phyloP scores from a whole-genome alignment of 352 stramenopile genomes.

The Phytopythium montanum region DNA sequence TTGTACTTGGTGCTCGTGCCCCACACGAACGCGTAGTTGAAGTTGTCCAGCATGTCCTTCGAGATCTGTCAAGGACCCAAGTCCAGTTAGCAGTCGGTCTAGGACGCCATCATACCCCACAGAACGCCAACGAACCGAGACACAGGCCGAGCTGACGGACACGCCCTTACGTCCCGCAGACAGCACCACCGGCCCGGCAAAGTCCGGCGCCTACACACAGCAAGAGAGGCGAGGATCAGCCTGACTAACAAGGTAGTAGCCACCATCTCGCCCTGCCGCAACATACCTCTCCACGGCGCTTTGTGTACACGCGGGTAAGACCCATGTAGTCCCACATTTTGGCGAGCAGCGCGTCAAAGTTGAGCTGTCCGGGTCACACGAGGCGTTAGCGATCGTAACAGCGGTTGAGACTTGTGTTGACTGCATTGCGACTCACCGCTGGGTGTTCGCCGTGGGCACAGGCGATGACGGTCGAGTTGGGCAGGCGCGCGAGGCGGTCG shows the following conservation, averaged over 20 bases:
- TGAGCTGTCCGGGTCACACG: conserved; percentile 70
- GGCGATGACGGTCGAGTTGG: conserved; percentile 96
- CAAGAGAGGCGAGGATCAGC: neutral
- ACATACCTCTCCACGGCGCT: conserved; percentile 75
- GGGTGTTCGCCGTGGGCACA: conserved; percentile 80
- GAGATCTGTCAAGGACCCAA: conserved; percentile 55
- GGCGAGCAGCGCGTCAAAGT: conserved; percentile 93
- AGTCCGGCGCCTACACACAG: conserved; percentile 46
- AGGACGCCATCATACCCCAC: neutral
- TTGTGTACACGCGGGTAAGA: conserved; percentile 87
- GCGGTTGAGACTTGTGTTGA: neutral
- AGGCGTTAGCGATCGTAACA: neutral
- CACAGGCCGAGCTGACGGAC: conserved; percentile 71
- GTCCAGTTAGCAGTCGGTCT: neutral
- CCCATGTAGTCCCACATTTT: conserved; percentile 92
- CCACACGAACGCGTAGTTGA: conserved; percentile 98
- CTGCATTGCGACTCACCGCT: conserved; percentile 33
- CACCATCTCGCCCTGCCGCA: neutral
- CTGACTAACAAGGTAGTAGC: neutral
- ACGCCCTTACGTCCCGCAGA: conserved; percentile 83
- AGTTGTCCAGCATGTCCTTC: conserved; percentile 93
- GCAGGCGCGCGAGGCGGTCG: conserved; percentile 93
- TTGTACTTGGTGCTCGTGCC: conserved; percentile 98
- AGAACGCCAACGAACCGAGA: conserved; percentile 56
- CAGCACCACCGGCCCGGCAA: conserved; percentile 79